Percentiles rank a stretch among this genome's conserved stretches.
Conservation (phyloP, 352 stramenopile genomes). For the Peronospora tabacina region DNA sequence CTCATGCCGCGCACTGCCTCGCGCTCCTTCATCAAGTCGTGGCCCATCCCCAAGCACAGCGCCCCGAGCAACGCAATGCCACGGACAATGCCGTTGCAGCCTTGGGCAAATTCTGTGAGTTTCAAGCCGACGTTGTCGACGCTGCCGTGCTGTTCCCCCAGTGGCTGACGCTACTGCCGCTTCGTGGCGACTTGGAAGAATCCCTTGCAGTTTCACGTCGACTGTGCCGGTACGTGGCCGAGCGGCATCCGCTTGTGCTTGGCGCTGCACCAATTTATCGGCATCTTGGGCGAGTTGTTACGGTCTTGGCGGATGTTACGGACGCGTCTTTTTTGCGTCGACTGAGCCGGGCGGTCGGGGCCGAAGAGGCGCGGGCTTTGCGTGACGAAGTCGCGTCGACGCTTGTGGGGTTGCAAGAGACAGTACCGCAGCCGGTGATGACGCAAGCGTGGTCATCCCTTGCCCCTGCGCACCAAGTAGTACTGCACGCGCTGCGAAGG, state of each 20-base stretch:
- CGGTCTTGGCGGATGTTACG: conserved; percentile 50
- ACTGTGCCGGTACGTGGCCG: conserved; percentile 54
- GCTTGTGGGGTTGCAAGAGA: conserved; percentile 38
- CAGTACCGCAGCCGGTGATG: conserved; percentile 53
- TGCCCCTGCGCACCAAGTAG: conserved; percentile 40
- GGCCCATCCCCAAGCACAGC: conserved; percentile 39
- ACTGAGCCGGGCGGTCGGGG: conserved; percentile 34
- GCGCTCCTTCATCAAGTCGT: conserved; percentile 59
- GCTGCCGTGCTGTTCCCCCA: conserved; percentile 50
- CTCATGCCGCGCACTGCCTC: conserved; percentile 41
- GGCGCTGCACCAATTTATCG: conserved; percentile 31
- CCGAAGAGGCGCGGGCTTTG: conserved; percentile 37
- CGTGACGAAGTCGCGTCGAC: conserved; percentile 38
- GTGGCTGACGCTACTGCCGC: conserved; percentile 61
- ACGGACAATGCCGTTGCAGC: conserved; percentile 76
- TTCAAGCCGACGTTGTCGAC: conserved; percentile 43
- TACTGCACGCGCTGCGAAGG: conserved; percentile 57
- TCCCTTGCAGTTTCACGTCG: conserved; percentile 55
- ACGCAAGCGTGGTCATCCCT: conserved; percentile 49
- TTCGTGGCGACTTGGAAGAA: conserved; percentile 72
- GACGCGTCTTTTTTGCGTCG: conserved; percentile 34
- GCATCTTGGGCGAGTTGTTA: conserved; percentile 50
- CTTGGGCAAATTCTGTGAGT: conserved; percentile 64
- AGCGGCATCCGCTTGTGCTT: conserved; percentile 55
- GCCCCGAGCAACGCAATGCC: conserved; percentile 49